phyloP scores from a whole-genome alignment of 441 rosid genomes.

The Adansonia madagascariensis region DNA sequence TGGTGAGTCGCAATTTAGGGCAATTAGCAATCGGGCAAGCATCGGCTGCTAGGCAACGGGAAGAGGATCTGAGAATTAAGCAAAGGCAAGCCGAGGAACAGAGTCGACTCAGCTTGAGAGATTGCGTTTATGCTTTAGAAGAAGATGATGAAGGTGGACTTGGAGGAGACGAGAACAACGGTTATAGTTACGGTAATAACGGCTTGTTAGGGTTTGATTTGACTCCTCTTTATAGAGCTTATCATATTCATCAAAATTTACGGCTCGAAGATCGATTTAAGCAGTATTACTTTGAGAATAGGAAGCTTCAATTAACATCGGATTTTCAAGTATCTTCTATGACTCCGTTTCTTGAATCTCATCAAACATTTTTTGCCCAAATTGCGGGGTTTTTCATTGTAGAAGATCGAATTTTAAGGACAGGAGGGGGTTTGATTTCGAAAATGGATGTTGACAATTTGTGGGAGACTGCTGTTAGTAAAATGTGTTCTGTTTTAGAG shows the following conservation, averaged over 20 bases:
- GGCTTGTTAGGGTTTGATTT: constrained; percentile 71
- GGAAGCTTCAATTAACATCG: constrained; percentile 89
- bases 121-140: constrained; percentile 78
- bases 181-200: constrained; percentile 49
- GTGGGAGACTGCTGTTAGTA: constrained; percentile 91
- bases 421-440: constrained; percentile 85
- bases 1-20: constrained; percentile 84
- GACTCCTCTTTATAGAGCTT: constrained; percentile 85
- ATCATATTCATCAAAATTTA: constrained; percentile 84
- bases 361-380: constrained; percentile 93
- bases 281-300: constrained; percentile 83
- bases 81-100: constrained; percentile 98
- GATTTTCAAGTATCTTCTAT: constrained; percentile 96
- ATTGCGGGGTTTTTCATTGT: constrained; percentile 94
- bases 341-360: constrained; percentile 96
- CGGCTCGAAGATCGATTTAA: constrained; percentile 82
- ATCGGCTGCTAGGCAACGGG: constrained; percentile 87
- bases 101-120: constrained; percentile 83
- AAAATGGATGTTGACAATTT: constrained; percentile 87
- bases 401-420: constrained; percentile 85
- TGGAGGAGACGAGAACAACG: constrained; percentile 49
- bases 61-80: constrained; percentile 87
- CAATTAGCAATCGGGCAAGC: constrained; percentile 96
- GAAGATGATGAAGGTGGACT: constrained; percentile 75
- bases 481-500: constrained; percentile 93